Conservation (phyloP, 169 alveolate genomes). For the Cryptosporidium muris region DNA sequence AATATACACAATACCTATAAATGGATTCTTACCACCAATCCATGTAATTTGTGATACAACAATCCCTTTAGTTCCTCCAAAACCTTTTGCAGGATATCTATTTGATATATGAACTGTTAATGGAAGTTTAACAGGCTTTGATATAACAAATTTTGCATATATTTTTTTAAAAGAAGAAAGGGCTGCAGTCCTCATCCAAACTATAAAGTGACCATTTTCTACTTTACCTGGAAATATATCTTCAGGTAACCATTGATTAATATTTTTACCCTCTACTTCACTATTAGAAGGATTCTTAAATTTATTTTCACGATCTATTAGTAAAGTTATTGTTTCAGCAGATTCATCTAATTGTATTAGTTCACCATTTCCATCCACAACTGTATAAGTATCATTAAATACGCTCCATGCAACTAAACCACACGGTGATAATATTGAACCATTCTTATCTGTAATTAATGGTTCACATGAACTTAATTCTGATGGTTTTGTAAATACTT, state of each 20-base stretch:
- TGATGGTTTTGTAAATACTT: slow-evolving; percentile 19
- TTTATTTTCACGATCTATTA: slow-evolving; percentile 73
- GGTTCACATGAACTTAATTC: slow-evolving; percentile 75
- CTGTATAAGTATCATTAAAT: slow-evolving; percentile 78
- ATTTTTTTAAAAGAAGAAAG: slow-evolving; percentile 79
- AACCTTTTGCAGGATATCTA: slow-evolving; percentile 75
- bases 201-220: slow-evolving; percentile 84
- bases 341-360: slow-evolving; percentile 78
- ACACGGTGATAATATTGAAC: slow-evolving; percentile 79
- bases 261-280: slow-evolving; percentile 35
- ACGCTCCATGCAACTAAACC: slow-evolving; percentile 78
- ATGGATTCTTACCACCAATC: slow-evolving; percentile 75
- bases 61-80: slow-evolving; percentile 79
- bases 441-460: slow-evolving; percentile 72
- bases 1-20: slow-evolving; percentile 73
- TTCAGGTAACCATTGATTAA: slow-evolving; percentile 50
- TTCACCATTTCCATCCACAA: slow-evolving; percentile 72
- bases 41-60: slow-evolving; percentile 75
- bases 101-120: slow-evolving; percentile 73
- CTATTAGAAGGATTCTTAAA: slow-evolving; percentile 74
- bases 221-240: slow-evolving; percentile 81
- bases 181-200: slow-evolving; percentile 86
- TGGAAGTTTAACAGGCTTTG: slow-evolving; percentile 78
- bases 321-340: slow-evolving; percentile 76
- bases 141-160: slow-evolving; percentile 77